Evolutionary conservation across 495 filamentous ascomycete genomes (phyloP), one percentile per base, ranked within the genome.

Genomic region (Lasiosphaeriaceae sp.): DNA sequence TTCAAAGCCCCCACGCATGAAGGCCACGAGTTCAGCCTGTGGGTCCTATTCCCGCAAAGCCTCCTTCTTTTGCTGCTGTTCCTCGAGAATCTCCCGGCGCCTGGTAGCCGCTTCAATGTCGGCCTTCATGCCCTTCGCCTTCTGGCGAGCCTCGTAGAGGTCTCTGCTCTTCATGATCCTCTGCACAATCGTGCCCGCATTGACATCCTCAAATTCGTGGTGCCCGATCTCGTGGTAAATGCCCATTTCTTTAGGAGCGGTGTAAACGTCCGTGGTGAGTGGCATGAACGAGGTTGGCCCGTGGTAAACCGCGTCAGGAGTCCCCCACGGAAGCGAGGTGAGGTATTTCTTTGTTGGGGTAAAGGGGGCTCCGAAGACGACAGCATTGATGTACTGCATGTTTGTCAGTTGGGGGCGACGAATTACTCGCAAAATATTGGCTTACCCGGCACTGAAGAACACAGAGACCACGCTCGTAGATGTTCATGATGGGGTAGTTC

Each of bases 401-500:
- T n/a, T 8, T 14, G 46, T 60, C 21, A 65, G 62, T 54, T 43
- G 52, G 41, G 2, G 35, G 12, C 8, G 1, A 12, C 20, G 14
- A 41, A 11, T n/a, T n/a, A 26, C 16, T 22, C 50, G 31, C 1
- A n/a, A n/a, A 12, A 29, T 22, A 17, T 22, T 50, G 11, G 29
- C 86, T 61, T 79, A 94, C 91, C 61, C 84, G 83, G 70, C 94
- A 99, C 63, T 97, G 94, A 31, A 97, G 80, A 41, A 97, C 94
- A 70, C 94, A 97, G 20, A 99, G 84, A 6, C 90, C 90, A 49
- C 94, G 86, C 78, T 99, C 94, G 64, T 92, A 96, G 39, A 97
- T 90, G 74, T 96, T 97, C 94, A 97, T 99, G 69, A 99, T 97
- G 1, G 94, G 94, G 68, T 97, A 97, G 71, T 99, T 99, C 60